Conservation (phyloP, 2,329 filamentous ascomycete species). For the Fusarium abutilonis region DNA sequence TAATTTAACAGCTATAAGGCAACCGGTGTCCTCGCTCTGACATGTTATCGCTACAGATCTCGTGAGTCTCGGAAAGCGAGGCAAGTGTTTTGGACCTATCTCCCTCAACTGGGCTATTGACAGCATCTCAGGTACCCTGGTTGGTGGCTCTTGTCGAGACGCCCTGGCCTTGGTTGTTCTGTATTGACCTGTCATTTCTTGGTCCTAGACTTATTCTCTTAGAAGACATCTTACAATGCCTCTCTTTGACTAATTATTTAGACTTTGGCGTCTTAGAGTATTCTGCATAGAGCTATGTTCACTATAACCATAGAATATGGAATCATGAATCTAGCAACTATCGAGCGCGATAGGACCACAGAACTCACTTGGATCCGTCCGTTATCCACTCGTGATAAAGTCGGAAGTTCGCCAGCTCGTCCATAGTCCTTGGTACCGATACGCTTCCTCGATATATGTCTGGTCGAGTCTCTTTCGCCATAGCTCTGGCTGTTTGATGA, state of each 20-base stretch:
- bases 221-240: neutral
- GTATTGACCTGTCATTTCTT: too few relatives aligned
- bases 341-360: neutral
- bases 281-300: too few relatives aligned
- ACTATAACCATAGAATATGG: slow-evolving; percentile 43
- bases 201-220: too few relatives aligned
- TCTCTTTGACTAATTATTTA: too few relatives aligned
- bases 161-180: slow-evolving; percentile 70
- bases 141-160: slow-evolving; percentile 64
- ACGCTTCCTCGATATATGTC: neutral
- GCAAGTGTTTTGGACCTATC: slow-evolving; percentile 53
- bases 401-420: neutral
- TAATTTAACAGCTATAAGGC: slow-evolving; percentile 1
- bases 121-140: slow-evolving; percentile 54
- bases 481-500: neutral
- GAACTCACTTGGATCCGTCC: neutral
- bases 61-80: slow-evolving; percentile 55
- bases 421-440: slow-evolving; percentile 2
- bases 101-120: slow-evolving; percentile 64
- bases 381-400: neutral
- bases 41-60: slow-evolving; percentile 59
- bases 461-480: neutral
- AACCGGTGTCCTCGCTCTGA: slow-evolving; percentile 60
- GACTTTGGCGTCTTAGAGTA: too few relatives aligned
- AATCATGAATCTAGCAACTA: slow-evolving; percentile 31